Base-by-base conservation (phyloP, 768 basidiomycete species). In the Naganishia vaughanmartiniae region DNA sequence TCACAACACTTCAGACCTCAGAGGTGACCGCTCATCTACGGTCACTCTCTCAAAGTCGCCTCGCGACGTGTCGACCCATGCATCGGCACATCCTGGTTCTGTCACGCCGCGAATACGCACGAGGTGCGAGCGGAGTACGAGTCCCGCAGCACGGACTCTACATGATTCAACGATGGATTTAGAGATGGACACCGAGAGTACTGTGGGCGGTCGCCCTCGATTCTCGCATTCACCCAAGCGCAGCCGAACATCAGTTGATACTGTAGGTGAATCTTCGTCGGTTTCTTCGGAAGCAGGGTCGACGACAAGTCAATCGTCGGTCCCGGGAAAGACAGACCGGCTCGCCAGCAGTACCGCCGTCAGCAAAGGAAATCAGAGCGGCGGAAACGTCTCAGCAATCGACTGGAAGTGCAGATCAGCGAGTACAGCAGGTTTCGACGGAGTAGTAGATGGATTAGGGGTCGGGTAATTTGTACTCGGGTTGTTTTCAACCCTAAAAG, bases 31-130 rank as follows among this genome's bases (percentile, higher is more conserved):
- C 15, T 11, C 28, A 14, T 19, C 54, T 2, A 15, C 54, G 17
- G 30, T 10, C 19, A 58, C 5, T n/a, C 57, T 58, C 1, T 33
- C 57, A 4, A 39, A 1, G 21, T 58, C 57, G 31, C 57, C 33
- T 33, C 34, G 19, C 1, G 57, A 24, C 31, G 21, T 58, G 57
- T 39, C 57, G 15, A 58, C 57, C 17, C 48, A 26, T 14, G 9
- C 66, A 17, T 31, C 30, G 21, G 10, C 53, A 3, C 54, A 54
- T 56, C 67, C 67, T 42, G 67, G 67, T 4, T 39, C 34, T 6
- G 57, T 69, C 9, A 69, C 68, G 4, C 68, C 68, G 21, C 30
- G 68, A 2, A 56, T 69, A 4, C 39, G 68, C 30, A 69, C 68
- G 26, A 17, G 68, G 26, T 45, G 56, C 55, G 68, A 69, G n/a